phyloP scores from a whole-genome alignment of 176 grass and related monocot genomes.

The Ensete glaucum region DNA sequence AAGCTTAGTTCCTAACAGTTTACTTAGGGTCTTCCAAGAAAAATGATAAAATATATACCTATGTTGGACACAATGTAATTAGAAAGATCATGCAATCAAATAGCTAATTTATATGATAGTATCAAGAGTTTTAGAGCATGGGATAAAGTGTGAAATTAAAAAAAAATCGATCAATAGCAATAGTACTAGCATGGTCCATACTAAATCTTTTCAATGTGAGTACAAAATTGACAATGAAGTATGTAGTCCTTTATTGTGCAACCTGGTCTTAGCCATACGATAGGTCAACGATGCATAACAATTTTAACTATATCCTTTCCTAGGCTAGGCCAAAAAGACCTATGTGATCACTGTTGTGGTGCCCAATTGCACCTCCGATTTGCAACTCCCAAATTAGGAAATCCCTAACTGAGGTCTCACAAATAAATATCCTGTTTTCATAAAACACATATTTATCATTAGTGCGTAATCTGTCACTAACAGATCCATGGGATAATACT shows the following conservation, averaged over 20 bases:
- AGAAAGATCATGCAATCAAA: not conserved
- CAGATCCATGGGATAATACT: not conserved
- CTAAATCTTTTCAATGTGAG: not conserved
- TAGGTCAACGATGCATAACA: not conserved
- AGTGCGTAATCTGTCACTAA: not conserved
- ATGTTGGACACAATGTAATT: not conserved
- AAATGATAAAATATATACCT: not conserved
- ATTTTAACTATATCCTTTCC: not conserved
- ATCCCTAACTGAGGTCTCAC: not conserved
- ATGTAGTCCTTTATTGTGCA: not conserved
- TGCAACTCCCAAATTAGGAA: not conserved
- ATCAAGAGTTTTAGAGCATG: not conserved
- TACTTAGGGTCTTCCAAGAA: not conserved
- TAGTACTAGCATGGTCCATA: not conserved
- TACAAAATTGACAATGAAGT: not conserved
- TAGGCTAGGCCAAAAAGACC: not conserved
- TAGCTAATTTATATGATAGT: not conserved
- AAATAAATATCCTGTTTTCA: not conserved
- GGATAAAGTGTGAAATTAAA: not conserved
- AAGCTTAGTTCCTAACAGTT: not conserved
- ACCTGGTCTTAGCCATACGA: not conserved
- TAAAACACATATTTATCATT: not conserved
- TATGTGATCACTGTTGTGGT: not conserved
- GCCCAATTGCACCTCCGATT: not conserved
- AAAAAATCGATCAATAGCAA: not conserved